A percentile compares a stretch with the other conserved stretches of the same genome.
Evolutionary conservation across 176 grass and related monocot species (phyloP).

Genomic region (Rhipidocladum racemiflorum): DNA sequence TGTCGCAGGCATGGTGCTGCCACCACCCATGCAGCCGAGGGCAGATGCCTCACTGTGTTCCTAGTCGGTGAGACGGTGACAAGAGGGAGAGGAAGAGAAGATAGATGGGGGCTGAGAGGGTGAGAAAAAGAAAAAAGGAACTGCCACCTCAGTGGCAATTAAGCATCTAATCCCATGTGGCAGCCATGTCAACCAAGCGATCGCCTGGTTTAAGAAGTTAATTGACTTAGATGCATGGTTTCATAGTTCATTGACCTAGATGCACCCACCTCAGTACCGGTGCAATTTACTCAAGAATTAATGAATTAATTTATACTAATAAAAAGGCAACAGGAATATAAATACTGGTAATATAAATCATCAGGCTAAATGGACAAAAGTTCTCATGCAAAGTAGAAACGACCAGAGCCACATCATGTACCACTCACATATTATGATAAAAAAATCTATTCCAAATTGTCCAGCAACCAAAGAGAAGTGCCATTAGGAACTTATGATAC

Average conservation of each 20-base stretch:
- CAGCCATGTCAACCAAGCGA: neutral
- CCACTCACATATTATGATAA: neutral
- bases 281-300: neutral
- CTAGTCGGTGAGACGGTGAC: neutral
- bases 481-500: neutral
- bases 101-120: neutral
- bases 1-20: neutral
- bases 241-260: neutral
- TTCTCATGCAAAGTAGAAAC: neutral
- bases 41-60: neutral
- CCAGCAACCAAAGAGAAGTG: neutral
- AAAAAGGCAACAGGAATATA: neutral
- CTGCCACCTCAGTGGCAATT: neutral
- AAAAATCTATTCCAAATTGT: neutral
- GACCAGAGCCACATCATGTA: neutral
- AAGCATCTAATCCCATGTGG: neutral
- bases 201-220: neutral
- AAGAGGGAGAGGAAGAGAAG: neutral
- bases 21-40: neutral
- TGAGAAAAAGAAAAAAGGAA: neutral
- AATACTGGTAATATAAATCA: neutral
- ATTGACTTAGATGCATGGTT: neutral
- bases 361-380: neutral
- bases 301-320: neutral
- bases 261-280: neutral